Base-by-base conservation (phyloP, 176 grass and related monocot species). In the Raddia distichophylla region DNA sequence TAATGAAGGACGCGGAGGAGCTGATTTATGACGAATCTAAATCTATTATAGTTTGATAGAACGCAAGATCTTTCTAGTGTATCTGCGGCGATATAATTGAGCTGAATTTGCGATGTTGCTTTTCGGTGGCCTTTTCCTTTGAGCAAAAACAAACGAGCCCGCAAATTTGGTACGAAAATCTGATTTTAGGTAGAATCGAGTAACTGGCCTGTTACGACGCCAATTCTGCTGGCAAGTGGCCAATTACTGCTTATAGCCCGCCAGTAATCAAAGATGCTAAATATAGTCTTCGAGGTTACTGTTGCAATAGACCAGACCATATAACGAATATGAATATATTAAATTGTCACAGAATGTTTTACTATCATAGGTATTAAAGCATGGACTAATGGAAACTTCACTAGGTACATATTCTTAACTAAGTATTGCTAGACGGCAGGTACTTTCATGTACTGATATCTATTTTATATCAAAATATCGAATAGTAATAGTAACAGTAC, bases 121-220 rank as follows among this genome's bases (percentile, higher is more conserved):
- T 65, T 66, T 78, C 20, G 52, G 19, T 62, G 16, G 34, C 60
- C 60, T 62, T 19, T 75, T 35, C 4, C 0, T 67, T 40, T 57
- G 8, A 11, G 15, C 5, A 1, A 40, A 83, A 79, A 35, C 3
- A 74, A 22, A 69, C 54, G 51, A 7, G 42, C 64, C 46, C 14
- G 22, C 20, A 80, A 71, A 74, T 75, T 69, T 20, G 19, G 34
- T 75, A 6, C 33, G 69, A 16, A 40, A 37, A 11, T 79, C 56
- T 18, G 13, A 47, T 35, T 45, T 69, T 17, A 51, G 62, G 61
- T 73, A 74, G 5, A 40, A 35, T n/a, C 2, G 13, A 34, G 67
- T 45, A 34, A 33, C 8, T 27, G 47, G 11, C 19, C 46, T 61
- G 48, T 64, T 64, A 63, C 8, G 44, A 62, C 32, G 59, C 17